Evolutionary conservation across 305 asterid genomes (phyloP).

Genomic region (Fraxinus floribunda): DNA sequence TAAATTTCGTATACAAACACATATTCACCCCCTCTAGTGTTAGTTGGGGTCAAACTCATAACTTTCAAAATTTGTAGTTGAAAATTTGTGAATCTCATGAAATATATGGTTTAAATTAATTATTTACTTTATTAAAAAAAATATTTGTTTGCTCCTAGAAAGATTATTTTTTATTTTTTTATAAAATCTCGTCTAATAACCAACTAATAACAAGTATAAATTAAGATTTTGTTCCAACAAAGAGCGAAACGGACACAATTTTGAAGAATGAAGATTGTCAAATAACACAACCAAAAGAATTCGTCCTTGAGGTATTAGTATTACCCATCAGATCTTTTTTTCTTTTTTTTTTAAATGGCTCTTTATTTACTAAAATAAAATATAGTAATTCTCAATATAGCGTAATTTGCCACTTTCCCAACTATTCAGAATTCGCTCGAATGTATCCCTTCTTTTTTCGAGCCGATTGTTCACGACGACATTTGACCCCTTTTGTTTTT

Average conservation of each 20-base stretch:
- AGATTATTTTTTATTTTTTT: not conserved
- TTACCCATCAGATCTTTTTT: not conserved
- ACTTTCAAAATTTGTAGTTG: no score
- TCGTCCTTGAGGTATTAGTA: not conserved
- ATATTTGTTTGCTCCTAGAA: no score
- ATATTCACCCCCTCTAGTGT: no score
- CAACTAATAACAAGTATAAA: not conserved
- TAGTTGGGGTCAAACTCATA: no score
- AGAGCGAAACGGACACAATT: not conserved
- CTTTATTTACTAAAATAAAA: not conserved
- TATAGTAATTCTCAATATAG: not conserved
- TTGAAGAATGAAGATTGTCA: not conserved
- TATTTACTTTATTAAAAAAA: no score
- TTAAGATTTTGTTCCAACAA: not conserved
- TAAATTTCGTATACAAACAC: no score
- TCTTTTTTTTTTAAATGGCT: not conserved
- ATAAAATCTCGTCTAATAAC: not conserved
- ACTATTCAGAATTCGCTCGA: not conserved
- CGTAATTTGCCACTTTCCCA: not conserved
- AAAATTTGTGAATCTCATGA: no score
- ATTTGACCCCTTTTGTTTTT: not conserved
- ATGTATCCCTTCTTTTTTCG: no score
- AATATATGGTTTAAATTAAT: no score
- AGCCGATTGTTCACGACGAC: not conserved
- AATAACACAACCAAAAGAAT: not conserved